Percentiles rank a stretch among this genome's conserved stretches.
Evolutionary conservation across 2,329 filamentous ascomycete genomes (phyloP).

Genomic region (Atkinsonella texensis): DNA sequence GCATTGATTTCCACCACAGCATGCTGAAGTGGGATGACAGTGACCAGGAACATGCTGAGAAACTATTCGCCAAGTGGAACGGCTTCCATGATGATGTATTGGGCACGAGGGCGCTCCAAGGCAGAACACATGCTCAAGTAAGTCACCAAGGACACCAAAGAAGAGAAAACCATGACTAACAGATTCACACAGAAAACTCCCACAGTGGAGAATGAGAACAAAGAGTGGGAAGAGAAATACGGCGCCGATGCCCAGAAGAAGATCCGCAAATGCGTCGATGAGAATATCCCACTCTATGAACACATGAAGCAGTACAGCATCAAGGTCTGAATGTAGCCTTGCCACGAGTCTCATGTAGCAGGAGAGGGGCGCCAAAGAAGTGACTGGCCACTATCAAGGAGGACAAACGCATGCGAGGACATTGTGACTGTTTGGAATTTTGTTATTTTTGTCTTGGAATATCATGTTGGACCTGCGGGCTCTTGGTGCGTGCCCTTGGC

Average conservation of each 20-base stretch:
- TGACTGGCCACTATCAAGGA: background rate
- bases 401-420: background rate
- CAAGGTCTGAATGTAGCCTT: constrained; percentile 31
- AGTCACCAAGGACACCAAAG: constrained; percentile 14
- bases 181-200: constrained; percentile 39
- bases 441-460: background rate
- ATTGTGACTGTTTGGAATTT: background rate
- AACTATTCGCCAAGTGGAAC: constrained; percentile 89
- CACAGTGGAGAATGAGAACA: constrained; percentile 53
- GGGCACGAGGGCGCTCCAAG: constrained; percentile 62
- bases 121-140: constrained; percentile 52
- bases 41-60: constrained; percentile 58
- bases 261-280: constrained; percentile 59
- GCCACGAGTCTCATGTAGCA: background rate
- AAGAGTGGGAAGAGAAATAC: constrained; percentile 63
- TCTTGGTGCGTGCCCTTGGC: background rate
- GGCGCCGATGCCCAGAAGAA: constrained; percentile 57
- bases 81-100: constrained; percentile 96
- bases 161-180: background rate
- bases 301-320: constrained; percentile 70
- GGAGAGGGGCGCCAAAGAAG: background rate
- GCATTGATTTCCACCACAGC: constrained; percentile 57
- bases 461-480: background rate
- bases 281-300: constrained; percentile 64
- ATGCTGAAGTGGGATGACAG: constrained; percentile 82